Percentiles rank a stretch among this genome's conserved stretches.
phyloP scores from a whole-genome alignment of 2,329 filamentous ascomycete species.

The Hysterium pulicare region DNA sequence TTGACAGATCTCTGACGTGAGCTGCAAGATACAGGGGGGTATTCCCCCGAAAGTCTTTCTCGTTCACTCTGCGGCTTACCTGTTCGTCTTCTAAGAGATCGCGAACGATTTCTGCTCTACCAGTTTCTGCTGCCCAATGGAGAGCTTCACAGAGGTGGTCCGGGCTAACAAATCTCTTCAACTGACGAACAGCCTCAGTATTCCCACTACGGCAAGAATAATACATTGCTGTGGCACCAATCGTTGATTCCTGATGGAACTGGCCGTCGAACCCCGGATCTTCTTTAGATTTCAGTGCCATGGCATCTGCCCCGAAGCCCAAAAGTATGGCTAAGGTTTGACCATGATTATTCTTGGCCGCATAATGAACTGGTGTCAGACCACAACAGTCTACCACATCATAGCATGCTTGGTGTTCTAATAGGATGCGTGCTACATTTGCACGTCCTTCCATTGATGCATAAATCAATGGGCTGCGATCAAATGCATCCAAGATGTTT shows the following conservation, averaged over 20 bases:
- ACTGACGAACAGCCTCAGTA: conserved; percentile 20
- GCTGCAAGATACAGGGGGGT: conserved; percentile 19
- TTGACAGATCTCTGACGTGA: not conserved
- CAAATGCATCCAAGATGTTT: conserved; percentile 8
- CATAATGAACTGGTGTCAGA: conserved; percentile 35
- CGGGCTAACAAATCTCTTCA: conserved; percentile 24
- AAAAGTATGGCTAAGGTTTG: conserved; percentile 29
- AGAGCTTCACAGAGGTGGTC: conserved; percentile 24
- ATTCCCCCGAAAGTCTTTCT: conserved; percentile 8
- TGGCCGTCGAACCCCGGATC: conserved; percentile 4
- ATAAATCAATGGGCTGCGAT: conserved; percentile 11
- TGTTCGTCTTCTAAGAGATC: conserved; percentile 29
- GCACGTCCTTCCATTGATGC: conserved; percentile 10
- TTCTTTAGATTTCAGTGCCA: conserved; percentile 23
- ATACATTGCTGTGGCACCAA: conserved; percentile 27
- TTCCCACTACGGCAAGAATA: conserved; percentile 29
- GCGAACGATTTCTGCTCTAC: conserved; percentile 18
- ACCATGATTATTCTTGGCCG: conserved; percentile 30
- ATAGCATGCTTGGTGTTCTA: conserved; percentile 20
- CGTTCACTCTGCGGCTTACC: conserved; percentile 27
- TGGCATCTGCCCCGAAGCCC: conserved; percentile 34
- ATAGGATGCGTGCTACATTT: conserved; percentile 8
- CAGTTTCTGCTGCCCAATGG: conserved; percentile 18
- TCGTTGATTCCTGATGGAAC: conserved; percentile 7
- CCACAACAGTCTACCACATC: conserved; percentile 18